Percentiles rank a stretch among this genome's conserved stretches.
Conservation (phyloP, 2,329 filamentous ascomycete species). For the Claviceps humidiphila region DNA sequence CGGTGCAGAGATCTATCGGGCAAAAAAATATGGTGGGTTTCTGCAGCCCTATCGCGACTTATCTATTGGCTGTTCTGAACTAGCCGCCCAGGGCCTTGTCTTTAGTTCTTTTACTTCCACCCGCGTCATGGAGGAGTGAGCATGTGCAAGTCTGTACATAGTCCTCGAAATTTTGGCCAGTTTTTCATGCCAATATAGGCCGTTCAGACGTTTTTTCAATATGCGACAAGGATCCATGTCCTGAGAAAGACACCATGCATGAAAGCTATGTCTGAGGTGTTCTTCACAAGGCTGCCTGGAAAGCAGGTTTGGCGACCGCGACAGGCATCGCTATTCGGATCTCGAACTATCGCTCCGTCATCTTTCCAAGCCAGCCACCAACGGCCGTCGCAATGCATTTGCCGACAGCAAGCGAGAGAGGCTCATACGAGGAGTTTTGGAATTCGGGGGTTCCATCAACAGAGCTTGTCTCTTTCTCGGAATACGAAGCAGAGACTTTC, state of each 20-base stretch:
- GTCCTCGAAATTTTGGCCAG: background rate
- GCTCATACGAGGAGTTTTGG: background rate
- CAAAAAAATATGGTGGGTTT: constrained; percentile 25
- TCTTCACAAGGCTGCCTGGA: constrained; percentile 22
- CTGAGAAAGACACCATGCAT: constrained; percentile 22
- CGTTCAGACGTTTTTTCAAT: background rate
- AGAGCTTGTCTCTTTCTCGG: background rate
- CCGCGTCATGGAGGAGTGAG: constrained; percentile 23
- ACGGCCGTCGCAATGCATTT: constrained; percentile 1
- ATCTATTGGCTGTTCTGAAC: constrained; percentile 21
- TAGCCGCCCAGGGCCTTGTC: background rate
- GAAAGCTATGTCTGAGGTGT: constrained; percentile 28
- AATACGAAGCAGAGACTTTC: background rate
- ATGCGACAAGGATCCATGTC: background rate
- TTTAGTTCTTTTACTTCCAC: constrained; percentile 8
- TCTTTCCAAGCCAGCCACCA: background rate
- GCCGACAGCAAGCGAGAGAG: background rate
- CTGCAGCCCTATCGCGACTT: constrained; percentile 23
- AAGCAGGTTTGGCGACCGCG: constrained; percentile 20
- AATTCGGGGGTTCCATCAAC: background rate
- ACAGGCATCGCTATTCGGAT: constrained; percentile 9
- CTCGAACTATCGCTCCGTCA: constrained; percentile 1
- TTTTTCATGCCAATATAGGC: background rate
- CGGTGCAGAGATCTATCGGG: constrained; percentile 1
- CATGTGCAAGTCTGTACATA: background rate